Conservation (phyloP, 495 filamentous ascomycete genomes). For the Neurospora discreta region DNA sequence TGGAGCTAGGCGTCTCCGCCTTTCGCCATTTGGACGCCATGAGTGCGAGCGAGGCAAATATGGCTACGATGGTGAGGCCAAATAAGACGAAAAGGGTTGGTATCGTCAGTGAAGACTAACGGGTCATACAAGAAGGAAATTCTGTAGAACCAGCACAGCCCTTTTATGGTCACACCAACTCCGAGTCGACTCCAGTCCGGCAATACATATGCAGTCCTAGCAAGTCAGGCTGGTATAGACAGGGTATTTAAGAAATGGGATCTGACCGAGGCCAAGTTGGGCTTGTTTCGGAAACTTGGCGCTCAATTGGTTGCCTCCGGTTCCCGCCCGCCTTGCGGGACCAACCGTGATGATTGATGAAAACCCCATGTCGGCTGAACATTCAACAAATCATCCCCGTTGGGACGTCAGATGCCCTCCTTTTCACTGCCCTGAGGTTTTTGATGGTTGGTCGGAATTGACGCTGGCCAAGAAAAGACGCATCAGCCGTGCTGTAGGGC, state of each 20-base stretch:
- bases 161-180: not conserved
- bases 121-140: not conserved
- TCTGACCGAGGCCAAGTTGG: not conserved
- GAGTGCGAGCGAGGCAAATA: constrained; percentile 4
- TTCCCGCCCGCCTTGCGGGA: not conserved
- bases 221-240: not conserved
- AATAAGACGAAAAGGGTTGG: not conserved
- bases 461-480: not conserved
- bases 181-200: not conserved
- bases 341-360: not conserved
- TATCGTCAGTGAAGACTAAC: not conserved
- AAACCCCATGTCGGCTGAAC: not conserved
- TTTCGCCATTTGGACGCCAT: constrained; percentile 6
- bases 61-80: constrained; percentile 4
- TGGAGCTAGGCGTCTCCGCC: not conserved
- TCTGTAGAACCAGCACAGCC: not conserved
- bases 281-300: not conserved
- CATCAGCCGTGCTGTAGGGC: not conserved
- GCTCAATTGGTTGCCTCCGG: not conserved
- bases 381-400: not conserved
- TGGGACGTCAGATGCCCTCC: not conserved
- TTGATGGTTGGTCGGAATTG: not conserved
- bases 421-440: not conserved
- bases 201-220: not conserved
- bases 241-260: not conserved